Conservation (phyloP, 495 filamentous ascomycete genomes). For the Filosporella fistucella region DNA sequence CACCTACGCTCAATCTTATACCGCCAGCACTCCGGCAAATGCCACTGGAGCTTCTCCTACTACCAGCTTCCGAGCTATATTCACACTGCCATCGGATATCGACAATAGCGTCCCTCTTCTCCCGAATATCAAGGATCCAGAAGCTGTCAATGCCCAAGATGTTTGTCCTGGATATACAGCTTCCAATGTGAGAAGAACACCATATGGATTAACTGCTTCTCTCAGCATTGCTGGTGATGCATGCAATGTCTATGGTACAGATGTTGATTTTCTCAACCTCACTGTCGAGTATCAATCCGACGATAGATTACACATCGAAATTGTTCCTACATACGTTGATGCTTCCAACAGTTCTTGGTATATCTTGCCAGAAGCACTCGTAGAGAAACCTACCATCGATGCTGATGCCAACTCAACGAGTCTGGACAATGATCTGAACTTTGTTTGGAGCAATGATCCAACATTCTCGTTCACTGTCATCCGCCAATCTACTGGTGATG, state of each 20-base stretch:
- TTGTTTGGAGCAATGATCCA: constrained; percentile 56
- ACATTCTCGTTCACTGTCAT: constrained; percentile 73
- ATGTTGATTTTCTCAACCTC: constrained; percentile 59
- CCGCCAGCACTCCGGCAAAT: background rate
- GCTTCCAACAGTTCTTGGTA: constrained; percentile 64
- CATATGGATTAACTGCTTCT: constrained; percentile 52
- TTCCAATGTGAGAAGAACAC: constrained; percentile 48
- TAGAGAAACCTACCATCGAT: constrained; percentile 53
- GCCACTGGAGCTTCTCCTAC: too few relatives aligned
- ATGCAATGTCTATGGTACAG: constrained; percentile 72
- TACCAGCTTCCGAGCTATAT: constrained; percentile 25
- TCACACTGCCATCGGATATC: constrained; percentile 53
- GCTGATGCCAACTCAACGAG: constrained; percentile 27
- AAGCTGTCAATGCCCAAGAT: constrained; percentile 66
- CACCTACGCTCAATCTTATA: constrained; percentile 4
- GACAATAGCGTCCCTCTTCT: constrained; percentile 54
- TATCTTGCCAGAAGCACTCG: constrained; percentile 55
- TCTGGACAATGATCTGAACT: constrained; percentile 42
- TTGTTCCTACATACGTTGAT: constrained; percentile 63
- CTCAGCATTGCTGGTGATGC: constrained; percentile 59
- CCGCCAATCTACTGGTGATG: constrained; percentile 56
- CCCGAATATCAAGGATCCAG: constrained; percentile 68
- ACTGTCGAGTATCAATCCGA: constrained; percentile 68
- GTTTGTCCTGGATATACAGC: constrained; percentile 75
- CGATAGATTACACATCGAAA: constrained; percentile 72